Evolutionary conservation across 1,284 basidiomycete genomes (phyloP).

Genomic region (Ceratobasidium sp.): DNA sequence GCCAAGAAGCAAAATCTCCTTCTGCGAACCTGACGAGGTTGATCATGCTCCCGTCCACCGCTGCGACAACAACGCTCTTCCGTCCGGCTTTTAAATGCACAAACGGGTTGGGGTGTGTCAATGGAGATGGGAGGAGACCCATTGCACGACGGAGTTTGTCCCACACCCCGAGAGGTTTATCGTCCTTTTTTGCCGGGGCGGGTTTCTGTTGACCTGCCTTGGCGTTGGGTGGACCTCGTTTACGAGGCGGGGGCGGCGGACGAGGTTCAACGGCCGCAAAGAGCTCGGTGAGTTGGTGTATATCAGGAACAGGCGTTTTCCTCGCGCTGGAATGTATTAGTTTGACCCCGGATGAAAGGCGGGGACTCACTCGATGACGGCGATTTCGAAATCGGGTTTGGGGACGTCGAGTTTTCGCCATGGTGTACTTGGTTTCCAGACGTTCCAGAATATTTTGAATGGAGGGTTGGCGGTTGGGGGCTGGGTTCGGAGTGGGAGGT

Average conservation of each 20-base stretch:
- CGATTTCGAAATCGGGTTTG: constrained; percentile 85
- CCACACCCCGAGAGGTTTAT: constrained; percentile 20
- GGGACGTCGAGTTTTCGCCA: constrained; percentile 83
- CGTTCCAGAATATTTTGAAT: constrained; percentile 86
- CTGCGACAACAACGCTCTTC: constrained; percentile 84
- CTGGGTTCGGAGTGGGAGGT: constrained; percentile 52
- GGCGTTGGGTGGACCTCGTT: constrained; percentile 40
- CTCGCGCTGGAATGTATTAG: constrained; percentile 59
- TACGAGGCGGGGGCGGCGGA: constrained; percentile 39
- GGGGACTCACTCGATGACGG: constrained; percentile 77
- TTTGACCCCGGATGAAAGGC: background rate
- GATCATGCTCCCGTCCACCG: constrained; percentile 87
- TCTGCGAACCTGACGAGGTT: constrained; percentile 90
- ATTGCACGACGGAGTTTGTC: constrained; percentile 19
- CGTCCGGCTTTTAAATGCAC: constrained; percentile 82
- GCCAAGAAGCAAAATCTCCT: constrained; percentile 82
- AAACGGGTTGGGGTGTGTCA: constrained; percentile 62
- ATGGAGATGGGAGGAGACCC: constrained; percentile 6
- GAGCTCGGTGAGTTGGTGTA: constrained; percentile 68
- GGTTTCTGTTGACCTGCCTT: constrained; percentile 45
- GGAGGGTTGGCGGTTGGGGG: constrained; percentile 54
- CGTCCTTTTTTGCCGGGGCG: constrained; percentile 29
- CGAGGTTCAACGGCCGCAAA: constrained; percentile 57
- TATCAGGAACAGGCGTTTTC: constrained; percentile 72
- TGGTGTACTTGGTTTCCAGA: constrained; percentile 88